A percentile compares a stretch with the other conserved stretches of the same genome.
Conservation (phyloP, 768 basidiomycete species). For the Pisolithus orientalis region DNA sequence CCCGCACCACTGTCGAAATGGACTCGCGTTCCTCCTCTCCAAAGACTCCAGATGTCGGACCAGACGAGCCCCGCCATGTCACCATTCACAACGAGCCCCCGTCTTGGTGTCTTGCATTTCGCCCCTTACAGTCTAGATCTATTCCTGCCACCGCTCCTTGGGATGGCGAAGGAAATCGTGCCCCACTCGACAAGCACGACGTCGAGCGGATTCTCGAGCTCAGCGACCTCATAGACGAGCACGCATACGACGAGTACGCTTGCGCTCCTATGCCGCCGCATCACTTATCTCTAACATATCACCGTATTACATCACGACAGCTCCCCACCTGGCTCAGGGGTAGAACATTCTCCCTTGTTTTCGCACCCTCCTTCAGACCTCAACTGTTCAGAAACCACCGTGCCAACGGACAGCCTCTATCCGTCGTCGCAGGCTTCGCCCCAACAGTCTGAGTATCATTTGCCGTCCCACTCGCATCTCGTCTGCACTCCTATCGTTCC, state of each 20-base stretch:
- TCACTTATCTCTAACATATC: slow-evolving; percentile 1
- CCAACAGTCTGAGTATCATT: slow-evolving; percentile 25
- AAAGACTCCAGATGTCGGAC: slow-evolving; percentile 52
- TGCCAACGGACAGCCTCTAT: slow-evolving; percentile 25
- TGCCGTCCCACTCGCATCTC: slow-evolving; percentile 32
- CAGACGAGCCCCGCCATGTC: slow-evolving; percentile 46
- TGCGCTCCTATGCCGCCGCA: slow-evolving; percentile 10
- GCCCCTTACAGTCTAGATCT: slow-evolving; percentile 33
- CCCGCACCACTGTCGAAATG: slow-evolving; percentile 7
- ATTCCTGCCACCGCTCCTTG: slow-evolving; percentile 35
- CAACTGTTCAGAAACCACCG: slow-evolving; percentile 30
- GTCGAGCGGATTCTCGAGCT: slow-evolving; percentile 55
- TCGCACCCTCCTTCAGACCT: slow-evolving; percentile 18
- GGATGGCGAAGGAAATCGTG: slow-evolving; percentile 36
- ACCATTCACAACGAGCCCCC: slow-evolving; percentile 44
- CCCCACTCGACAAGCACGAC: slow-evolving; percentile 40
- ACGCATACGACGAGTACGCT: slow-evolving; percentile 70
- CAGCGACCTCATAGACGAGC: slow-evolving; percentile 68
- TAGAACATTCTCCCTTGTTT: slow-evolving; percentile 13
- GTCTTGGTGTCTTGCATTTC: slow-evolving; percentile 52
- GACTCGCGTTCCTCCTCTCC: slow-evolving; percentile 71
- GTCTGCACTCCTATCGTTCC: slow-evolving; percentile 58
- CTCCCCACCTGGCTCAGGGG: slow-evolving; percentile 12
- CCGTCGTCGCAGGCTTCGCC: slow-evolving; percentile 26
- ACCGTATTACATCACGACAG: slow-evolving; percentile 4